These are phyloP conservation scores for Tulasnella sp. DNA, from an alignment of 768 basidiomycete species.

Conservation along the genomic window DNA sequence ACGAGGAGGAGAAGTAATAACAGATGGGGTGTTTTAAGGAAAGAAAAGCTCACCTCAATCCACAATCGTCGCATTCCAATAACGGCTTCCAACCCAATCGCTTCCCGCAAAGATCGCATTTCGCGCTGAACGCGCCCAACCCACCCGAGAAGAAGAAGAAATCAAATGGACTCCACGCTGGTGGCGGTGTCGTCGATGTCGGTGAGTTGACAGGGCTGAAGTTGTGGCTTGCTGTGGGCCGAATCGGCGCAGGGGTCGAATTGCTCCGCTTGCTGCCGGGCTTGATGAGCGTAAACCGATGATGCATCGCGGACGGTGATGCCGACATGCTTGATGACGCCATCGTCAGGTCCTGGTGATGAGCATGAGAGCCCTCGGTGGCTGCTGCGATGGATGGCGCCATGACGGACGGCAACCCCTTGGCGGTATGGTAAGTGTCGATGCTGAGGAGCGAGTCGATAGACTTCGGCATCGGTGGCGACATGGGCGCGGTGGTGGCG, in stretches of 20 bases:
- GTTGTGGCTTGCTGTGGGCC: slow-evolving; percentile 2
- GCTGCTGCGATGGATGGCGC: slow-evolving; percentile 39
- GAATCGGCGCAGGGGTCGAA: not conserved
- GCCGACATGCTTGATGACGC: slow-evolving; percentile 21
- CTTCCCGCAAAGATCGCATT: slow-evolving; percentile 75
- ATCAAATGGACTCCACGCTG: slow-evolving; percentile 65
- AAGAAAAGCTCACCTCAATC: slow-evolving; percentile 42
- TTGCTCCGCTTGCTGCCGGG: slow-evolving; percentile 36
- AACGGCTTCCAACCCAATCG: slow-evolving; percentile 78
- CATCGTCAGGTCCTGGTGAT: slow-evolving; percentile 28
- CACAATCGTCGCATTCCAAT: slow-evolving; percentile 83
- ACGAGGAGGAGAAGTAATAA: not conserved
- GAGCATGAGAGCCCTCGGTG: slow-evolving; percentile 52
- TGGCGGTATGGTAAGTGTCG: slow-evolving; percentile 57
- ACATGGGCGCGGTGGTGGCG: slow-evolving; percentile 35
- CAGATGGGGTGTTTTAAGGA: slow-evolving; percentile 1
- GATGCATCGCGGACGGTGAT: slow-evolving; percentile 44
- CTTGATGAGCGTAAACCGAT: slow-evolving; percentile 79
- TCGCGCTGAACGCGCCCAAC: slow-evolving; percentile 43
- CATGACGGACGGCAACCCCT: slow-evolving; percentile 26
- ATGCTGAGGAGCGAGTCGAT: slow-evolving; percentile 28
- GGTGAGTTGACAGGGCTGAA: slow-evolving; percentile 7
- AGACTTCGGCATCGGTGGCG: slow-evolving; percentile 37
- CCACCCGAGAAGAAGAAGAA: slow-evolving; percentile 60
- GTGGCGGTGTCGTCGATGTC: slow-evolving; percentile 25